Conservation (phyloP, 306 rosid species). For the Vigna trinervia region DNA sequence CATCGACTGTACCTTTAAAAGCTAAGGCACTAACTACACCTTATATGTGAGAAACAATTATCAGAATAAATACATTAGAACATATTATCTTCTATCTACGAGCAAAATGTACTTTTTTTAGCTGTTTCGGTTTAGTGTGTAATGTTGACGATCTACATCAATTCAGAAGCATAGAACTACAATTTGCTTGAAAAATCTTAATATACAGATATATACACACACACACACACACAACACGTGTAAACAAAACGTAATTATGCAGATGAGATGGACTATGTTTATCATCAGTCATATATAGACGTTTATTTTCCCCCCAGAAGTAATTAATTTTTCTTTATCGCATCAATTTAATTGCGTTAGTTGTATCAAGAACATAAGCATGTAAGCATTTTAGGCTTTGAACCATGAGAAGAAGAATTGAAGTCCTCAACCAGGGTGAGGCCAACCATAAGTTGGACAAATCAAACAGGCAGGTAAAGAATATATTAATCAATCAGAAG, state of each 20-base stretch:
- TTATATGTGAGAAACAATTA: too few relatives aligned
- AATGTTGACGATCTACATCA: not conserved
- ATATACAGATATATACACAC: too few relatives aligned
- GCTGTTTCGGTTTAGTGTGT: not conserved
- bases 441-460: conserved; percentile 27
- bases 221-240: too few relatives aligned
- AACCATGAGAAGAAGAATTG: not conserved
- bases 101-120: not conserved
- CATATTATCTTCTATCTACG: not conserved
- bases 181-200: too few relatives aligned
- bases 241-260: not conserved
- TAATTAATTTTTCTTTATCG: not conserved
- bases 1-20: not conserved
- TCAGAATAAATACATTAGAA: too few relatives aligned
- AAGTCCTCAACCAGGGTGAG: not conserved
- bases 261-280: not conserved
- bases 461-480: conserved; percentile 27
- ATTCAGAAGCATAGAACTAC: not conserved
- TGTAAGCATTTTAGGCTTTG: not conserved
- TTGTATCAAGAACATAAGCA: not conserved
- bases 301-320: not conserved
- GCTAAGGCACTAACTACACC: too few relatives aligned
- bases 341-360: not conserved
- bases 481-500: conserved; percentile 42
- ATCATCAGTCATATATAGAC: not conserved